Base-by-base conservation (phyloP, 805 yeast genomes). In the Cyberlindnera nakhonratchasimensis region DNA sequence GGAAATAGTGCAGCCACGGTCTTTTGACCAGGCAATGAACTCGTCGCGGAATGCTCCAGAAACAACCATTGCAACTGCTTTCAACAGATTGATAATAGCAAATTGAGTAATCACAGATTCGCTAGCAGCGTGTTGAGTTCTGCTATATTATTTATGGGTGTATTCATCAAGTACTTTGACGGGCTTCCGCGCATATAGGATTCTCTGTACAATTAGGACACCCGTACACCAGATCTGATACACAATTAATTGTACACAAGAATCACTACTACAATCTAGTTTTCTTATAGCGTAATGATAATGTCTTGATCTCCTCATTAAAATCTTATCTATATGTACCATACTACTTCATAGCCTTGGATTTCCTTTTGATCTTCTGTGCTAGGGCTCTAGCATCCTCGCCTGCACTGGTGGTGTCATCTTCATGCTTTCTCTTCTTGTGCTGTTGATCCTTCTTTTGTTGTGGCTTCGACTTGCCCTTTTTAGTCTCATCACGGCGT, bases 401-500 rank as follows among this genome's bases (percentile, higher is more conserved):
- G n/a, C n/a, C n/a, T n/a, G 22, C 25, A 29, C 17, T 18, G 13
- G 34, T 9, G 12, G 29, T 5, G 3, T 38, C 43, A 32, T 48
- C 42, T 19, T 51, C 40, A 16, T 20, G 22, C 24, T 35, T 46
- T 47, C 50, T 47, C 43, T 46, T 44, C 29, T 40, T n/a, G n/a
- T n/a, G n/a, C n/a, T n/a, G n/a, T n/a, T n/a, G n/a, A n/a, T n/a
- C n/a, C n/a, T n/a, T n/a, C n/a, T n/a, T 46, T 30, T 36, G 16
- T 5, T 29, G 22, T 6, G 40, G 7, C 16, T 39, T 29, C 26
- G 29, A 23, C 6, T 31, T 16, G 8, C 20, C 23, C 2, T 30
- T 30, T 16, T 30, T 32, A 21, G 39, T 40, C 20, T 40, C 51
- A 34, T 57, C 57, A 29, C 65, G 59, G 57, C 81, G 74, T 59